phyloP scores from a whole-genome alignment of 2,329 filamentous ascomycete species.

The Corniculantispora saksenae region DNA sequence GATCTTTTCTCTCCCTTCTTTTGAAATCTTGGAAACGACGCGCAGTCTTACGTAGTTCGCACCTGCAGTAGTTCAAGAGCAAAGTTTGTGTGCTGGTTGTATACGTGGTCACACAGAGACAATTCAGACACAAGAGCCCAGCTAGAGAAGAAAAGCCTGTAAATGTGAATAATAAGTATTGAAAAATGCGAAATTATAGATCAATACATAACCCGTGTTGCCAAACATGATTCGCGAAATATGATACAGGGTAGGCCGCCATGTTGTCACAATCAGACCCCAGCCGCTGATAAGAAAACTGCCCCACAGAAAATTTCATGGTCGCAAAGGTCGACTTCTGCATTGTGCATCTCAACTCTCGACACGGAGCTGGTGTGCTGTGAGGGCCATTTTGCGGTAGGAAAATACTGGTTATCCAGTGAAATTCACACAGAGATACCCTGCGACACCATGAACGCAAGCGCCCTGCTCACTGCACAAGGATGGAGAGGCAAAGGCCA shows the following conservation, averaged over 20 bases:
- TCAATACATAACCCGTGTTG: too few relatives aligned
- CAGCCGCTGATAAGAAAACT: conserved; percentile 27
- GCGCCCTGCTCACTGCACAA: conserved; percentile 78
- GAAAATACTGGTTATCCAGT: neutral
- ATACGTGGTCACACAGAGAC: too few relatives aligned
- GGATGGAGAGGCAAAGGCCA: conserved; percentile 91
- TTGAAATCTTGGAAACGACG: too few relatives aligned
- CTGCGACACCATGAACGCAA: conserved; percentile 70
- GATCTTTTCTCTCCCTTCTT: too few relatives aligned
- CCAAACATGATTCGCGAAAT: too few relatives aligned
- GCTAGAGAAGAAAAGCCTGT: too few relatives aligned
- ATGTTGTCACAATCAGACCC: conserved; percentile 2
- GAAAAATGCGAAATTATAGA: too few relatives aligned
- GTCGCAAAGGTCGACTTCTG: neutral
- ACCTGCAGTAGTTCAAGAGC: too few relatives aligned
- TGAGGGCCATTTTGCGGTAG: neutral
- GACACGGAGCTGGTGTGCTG: neutral
- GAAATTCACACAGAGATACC: neutral
- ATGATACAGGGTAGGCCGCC: neutral
- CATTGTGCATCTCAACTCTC: neutral
- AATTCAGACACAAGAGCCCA: too few relatives aligned
- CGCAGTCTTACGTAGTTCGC: too few relatives aligned
- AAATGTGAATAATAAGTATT: too few relatives aligned
- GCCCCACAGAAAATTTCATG: conserved; percentile 33
- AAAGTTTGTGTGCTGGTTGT: too few relatives aligned